Conservation (phyloP, 1,284 basidiomycete species). For the Takashimella koratensis region DNA sequence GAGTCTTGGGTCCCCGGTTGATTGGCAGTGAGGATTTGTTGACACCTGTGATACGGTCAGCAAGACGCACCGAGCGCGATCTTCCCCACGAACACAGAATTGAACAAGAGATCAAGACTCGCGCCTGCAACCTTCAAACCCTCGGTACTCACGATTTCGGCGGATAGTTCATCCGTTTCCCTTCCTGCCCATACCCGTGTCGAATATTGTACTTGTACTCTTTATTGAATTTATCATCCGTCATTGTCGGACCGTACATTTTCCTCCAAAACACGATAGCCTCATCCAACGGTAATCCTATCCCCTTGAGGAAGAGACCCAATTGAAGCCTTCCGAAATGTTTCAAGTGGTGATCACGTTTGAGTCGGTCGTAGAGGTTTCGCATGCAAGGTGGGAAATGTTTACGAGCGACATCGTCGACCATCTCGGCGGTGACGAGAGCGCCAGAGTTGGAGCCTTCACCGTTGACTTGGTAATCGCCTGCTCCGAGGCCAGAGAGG, state of each 20-base stretch:
- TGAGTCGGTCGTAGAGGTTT: constrained; percentile 75
- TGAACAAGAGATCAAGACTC: too few species aligned
- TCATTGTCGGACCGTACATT: constrained; percentile 67
- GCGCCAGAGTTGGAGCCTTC: constrained; percentile 49
- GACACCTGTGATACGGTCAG: constrained; percentile 60
- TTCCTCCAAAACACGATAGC: constrained; percentile 91
- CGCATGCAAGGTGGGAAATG: constrained; percentile 98
- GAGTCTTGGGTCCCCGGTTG: constrained; percentile 69
- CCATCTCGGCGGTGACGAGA: constrained; percentile 84
- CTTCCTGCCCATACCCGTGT: constrained; percentile 92
- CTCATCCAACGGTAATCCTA: constrained; percentile 92
- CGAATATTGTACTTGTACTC: constrained; percentile 97
- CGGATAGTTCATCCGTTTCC: constrained; percentile 88
- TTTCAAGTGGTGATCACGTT: constrained; percentile 79
- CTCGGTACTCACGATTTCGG: constrained; percentile 67
- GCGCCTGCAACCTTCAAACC: not conserved
- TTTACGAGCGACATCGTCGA: constrained; percentile 78
- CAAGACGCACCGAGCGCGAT: too few species aligned
- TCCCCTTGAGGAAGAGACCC: constrained; percentile 90
- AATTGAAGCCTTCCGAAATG: constrained; percentile 91
- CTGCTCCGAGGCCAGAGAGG: constrained; percentile 69
- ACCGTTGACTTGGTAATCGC: constrained; percentile 37
- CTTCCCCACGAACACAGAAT: too few species aligned
- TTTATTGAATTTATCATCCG: constrained; percentile 97
- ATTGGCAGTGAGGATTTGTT: constrained; percentile 77